phyloP scores from a whole-genome alignment of 2,329 filamentous ascomycete species.

The Colletotrichum scovillei region DNA sequence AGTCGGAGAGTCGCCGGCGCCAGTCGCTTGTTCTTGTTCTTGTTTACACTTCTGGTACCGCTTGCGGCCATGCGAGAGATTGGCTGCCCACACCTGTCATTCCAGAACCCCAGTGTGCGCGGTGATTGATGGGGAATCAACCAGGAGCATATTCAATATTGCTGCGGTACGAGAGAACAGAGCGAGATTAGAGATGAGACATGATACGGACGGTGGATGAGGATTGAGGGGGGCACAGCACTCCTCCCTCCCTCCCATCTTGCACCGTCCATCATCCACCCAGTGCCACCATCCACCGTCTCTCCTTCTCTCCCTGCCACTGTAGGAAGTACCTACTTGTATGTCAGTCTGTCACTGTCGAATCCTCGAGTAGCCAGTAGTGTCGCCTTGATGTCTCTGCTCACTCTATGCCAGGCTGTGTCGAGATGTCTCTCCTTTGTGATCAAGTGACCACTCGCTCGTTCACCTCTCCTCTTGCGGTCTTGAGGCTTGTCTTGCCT shows the following conservation, averaged over 20 bases:
- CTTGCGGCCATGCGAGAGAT: slow-evolving; percentile 30
- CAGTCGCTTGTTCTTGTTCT: background rate
- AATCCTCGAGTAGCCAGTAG: background rate
- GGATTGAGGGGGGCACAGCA: background rate
- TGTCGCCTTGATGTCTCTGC: background rate
- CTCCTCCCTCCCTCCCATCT: slow-evolving; percentile 10
- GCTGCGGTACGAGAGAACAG: slow-evolving; percentile 19
- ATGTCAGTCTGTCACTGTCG: background rate
- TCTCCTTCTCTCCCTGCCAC: background rate
- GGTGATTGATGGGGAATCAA: slow-evolving; percentile 12
- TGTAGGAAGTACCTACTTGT: slow-evolving; percentile 3
- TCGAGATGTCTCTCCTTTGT: slow-evolving; percentile 28
- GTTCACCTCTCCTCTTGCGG: background rate
- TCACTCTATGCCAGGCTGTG: background rate
- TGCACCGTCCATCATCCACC: background rate
- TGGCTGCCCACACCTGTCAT: slow-evolving; percentile 33
- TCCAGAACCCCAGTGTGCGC: slow-evolving; percentile 31
- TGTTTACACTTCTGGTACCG: slow-evolving; percentile 13
- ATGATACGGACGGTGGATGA: background rate
- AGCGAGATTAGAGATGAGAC: slow-evolving; percentile 26
- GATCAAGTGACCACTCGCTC: slow-evolving; percentile 26
- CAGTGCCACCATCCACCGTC: background rate
- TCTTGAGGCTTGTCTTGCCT: background rate
- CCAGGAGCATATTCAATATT: slow-evolving; percentile 7
- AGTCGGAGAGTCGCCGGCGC: background rate